A percentile compares a stretch with the other conserved stretches of the same genome.
phyloP scores from a whole-genome alignment of 2,329 filamentous ascomycete genomes.

The Falciphora oryzae region DNA sequence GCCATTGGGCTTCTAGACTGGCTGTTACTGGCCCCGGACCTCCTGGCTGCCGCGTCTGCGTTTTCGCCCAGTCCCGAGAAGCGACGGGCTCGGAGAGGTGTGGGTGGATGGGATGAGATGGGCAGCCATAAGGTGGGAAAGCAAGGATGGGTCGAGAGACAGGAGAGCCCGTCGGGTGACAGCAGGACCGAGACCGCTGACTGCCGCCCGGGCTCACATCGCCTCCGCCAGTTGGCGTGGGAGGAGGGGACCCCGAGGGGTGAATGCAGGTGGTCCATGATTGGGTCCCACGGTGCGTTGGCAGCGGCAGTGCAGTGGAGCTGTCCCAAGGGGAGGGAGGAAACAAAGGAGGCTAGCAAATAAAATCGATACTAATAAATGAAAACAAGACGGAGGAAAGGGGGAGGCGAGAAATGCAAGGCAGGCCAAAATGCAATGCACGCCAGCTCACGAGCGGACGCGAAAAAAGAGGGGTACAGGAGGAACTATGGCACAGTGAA shows the following conservation, averaged over 20 bases:
- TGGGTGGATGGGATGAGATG: not conserved
- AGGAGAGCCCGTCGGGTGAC: conserved; percentile 1
- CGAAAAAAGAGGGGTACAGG: not conserved
- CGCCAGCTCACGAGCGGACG: conserved; percentile 4
- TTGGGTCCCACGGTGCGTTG: conserved; percentile 13
- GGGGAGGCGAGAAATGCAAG: not conserved
- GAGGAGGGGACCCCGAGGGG: not conserved
- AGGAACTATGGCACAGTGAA: not conserved
- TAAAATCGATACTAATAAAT: conserved; percentile 7
- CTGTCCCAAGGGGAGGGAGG: conserved; percentile 6
- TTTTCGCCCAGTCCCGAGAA: not conserved
- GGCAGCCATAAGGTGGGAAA: conserved; percentile 1
- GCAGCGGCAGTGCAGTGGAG: conserved; percentile 7
- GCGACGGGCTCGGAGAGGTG: not conserved
- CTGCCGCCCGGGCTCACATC: not conserved
- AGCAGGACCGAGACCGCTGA: conserved; percentile 1
- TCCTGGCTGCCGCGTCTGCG: not conserved
- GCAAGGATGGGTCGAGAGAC: not conserved
- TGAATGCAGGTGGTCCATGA: conserved; percentile 10
- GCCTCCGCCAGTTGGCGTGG: not conserved
- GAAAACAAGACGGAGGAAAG: conserved; percentile 11
- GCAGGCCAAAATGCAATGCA: not conserved
- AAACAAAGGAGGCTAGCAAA: conserved; percentile 5
- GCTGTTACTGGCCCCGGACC: not conserved
- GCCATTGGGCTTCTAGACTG: not conserved